phyloP scores from a whole-genome alignment of 1,284 basidiomycete species.

The Wallemia hederae region DNA sequence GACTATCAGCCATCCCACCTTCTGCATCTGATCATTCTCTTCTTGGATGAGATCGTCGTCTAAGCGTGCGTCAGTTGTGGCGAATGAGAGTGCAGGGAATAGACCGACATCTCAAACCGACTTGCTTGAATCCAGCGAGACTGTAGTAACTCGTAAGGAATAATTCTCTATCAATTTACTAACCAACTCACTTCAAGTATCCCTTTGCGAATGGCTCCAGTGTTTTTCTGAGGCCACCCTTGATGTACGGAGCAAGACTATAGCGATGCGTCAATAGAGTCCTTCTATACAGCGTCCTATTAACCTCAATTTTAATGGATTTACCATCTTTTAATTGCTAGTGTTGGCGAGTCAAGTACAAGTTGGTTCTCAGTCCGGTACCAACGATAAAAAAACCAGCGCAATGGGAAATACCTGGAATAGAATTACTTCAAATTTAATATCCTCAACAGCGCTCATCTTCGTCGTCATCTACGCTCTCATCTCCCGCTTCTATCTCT shows the following conservation, averaged over 20 bases:
- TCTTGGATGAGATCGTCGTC: not conserved
- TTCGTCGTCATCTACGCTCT: slow-evolving; percentile 18
- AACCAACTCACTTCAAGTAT: not conserved
- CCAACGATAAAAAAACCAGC: not conserved
- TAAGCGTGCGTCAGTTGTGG: not conserved
- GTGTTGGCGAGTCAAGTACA: not conserved
- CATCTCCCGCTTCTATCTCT: slow-evolving; percentile 3
- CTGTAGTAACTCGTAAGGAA: not conserved
- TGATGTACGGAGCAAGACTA: not conserved
- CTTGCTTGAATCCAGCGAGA: not conserved
- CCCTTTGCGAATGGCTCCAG: not conserved
- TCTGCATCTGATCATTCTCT: not conserved
- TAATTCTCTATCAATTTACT: not conserved
- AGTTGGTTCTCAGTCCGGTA: not conserved
- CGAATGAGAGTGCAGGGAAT: not conserved
- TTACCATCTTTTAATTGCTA: not conserved
- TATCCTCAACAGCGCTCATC: slow-evolving; percentile 2
- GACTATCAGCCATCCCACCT: not conserved
- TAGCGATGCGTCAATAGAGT: not conserved
- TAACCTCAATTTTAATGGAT: not conserved
- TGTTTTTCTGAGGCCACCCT: not conserved
- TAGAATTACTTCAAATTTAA: not conserved
- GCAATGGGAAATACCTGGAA: not conserved
- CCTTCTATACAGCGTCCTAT: not conserved
- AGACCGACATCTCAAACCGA: not conserved